Evolutionary conservation across 257 asterid species (phyloP).

Genomic region (Nicotiana knightiana): DNA sequence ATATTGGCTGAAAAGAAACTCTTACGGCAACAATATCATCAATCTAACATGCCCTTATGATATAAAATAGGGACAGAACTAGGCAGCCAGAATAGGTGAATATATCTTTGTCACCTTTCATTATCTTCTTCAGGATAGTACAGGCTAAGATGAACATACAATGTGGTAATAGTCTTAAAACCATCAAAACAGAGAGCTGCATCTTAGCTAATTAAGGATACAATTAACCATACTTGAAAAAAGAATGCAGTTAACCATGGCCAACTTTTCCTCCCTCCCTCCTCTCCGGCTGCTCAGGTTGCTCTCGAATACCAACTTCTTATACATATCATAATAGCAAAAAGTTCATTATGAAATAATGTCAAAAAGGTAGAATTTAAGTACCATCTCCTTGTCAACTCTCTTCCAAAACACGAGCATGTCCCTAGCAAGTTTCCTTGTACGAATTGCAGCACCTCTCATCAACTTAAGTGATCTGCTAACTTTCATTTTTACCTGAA

Average conservation of each 20-base stretch:
- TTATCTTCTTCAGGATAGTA: background rate
- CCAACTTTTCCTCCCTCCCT: background rate
- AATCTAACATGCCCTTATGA: background rate
- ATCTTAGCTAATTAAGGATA: background rate
- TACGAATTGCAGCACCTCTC: constrained; percentile 82
- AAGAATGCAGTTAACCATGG: background rate
- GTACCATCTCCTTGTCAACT: constrained; percentile 99
- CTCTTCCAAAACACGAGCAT: constrained; percentile 97
- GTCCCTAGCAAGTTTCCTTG: constrained; percentile 89
- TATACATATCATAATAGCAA: background rate
- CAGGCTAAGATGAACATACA: background rate
- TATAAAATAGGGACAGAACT: background rate
- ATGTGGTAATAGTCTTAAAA: constrained; percentile 1
- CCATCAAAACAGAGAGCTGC: background rate
- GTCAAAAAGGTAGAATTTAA: constrained; percentile 9
- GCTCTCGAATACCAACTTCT: background rate
- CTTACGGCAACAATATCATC: background rate
- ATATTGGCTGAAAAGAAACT: background rate
- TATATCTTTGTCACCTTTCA: background rate
- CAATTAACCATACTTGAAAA: background rate
- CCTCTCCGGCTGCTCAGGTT: background rate
- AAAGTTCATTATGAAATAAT: background rate
- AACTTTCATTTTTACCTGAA: constrained; percentile 89
- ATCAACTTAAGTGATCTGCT: constrained; percentile 83
- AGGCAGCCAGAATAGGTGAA: background rate